Evolutionary conservation across 163 green algal species (phyloP).

Genomic region (Coccomyxa subellipsoidea): DNA sequence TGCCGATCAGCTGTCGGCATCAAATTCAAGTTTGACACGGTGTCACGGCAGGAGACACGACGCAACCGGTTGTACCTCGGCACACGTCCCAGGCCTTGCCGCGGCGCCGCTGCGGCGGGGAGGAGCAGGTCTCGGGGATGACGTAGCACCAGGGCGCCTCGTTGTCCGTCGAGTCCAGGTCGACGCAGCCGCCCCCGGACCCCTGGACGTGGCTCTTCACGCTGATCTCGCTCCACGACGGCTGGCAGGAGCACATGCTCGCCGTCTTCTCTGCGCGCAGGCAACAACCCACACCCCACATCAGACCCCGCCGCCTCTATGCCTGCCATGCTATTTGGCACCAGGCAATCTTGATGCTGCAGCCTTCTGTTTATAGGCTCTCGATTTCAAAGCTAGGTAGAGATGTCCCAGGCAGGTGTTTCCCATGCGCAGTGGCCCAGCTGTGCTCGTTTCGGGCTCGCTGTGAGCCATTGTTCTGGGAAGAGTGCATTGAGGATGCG

Average conservation of each 20-base stretch:
- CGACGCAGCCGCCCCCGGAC: neutral
- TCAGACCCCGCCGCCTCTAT: neutral
- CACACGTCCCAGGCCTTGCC: neutral
- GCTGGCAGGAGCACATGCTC: neutral
- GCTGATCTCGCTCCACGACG: neutral
- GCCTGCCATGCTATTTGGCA: too few relatives aligned
- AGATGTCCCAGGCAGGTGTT: too few relatives aligned
- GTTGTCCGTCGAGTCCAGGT: neutral
- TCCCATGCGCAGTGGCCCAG: too few relatives aligned
- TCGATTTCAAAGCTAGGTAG: too few relatives aligned
- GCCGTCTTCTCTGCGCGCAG: constrained; percentile 2
- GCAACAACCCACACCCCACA: neutral
- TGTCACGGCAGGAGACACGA: neutral
- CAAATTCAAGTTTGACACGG: too few relatives aligned
- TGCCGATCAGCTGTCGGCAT: neutral
- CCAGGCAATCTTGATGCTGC: too few relatives aligned
- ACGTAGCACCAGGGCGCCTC: neutral
- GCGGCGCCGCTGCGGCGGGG: neutral
- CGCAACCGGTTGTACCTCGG: neutral
- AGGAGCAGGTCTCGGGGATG: neutral
- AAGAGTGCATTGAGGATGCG: too few relatives aligned
- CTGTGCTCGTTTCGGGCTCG: too few relatives aligned
- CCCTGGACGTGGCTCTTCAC: neutral
- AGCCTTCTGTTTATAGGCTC: too few relatives aligned
- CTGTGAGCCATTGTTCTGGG: too few relatives aligned